Percentiles rank a stretch among this genome's conserved stretches.
Conservation (phyloP, 441 rosid genomes). For the Heliophila coronopifolia region DNA sequence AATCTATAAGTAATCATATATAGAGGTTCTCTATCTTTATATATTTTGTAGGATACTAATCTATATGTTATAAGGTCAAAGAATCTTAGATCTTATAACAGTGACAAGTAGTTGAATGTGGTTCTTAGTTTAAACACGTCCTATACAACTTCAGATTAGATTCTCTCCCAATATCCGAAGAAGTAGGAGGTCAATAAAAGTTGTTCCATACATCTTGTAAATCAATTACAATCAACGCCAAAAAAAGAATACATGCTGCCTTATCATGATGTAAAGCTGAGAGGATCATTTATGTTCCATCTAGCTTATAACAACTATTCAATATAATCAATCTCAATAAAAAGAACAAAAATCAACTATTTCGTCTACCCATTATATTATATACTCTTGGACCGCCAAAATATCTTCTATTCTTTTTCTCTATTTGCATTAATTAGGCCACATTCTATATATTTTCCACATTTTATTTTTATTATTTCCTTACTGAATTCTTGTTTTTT, state of each 20-base stretch:
- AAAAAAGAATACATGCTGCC: background rate
- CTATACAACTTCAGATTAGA: conserved; percentile 20
- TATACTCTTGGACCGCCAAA: conserved; percentile 17
- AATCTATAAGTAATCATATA: conserved; percentile 11
- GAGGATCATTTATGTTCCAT: background rate
- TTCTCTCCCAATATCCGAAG: conserved; percentile 24
- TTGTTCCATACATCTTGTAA: conserved; percentile 22
- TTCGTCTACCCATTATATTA: conserved; percentile 11
- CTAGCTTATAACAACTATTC: background rate
- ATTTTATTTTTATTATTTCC: background rate
- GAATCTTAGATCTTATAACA: conserved; percentile 15
- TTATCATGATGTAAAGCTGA: conserved; percentile 13
- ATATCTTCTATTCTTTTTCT: conserved; percentile 1
- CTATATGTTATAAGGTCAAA: background rate
- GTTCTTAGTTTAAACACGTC: conserved; percentile 24
- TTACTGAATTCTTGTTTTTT: background rate
- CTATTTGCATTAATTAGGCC: background rate
- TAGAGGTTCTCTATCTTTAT: conserved; percentile 5
- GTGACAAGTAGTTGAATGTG: conserved; percentile 15
- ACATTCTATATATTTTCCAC: too few relatives aligned
- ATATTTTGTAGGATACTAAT: conserved; percentile 10
- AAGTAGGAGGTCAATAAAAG: conserved; percentile 25
- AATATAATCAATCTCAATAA: background rate
- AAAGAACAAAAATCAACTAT: background rate
- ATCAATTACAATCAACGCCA: background rate